Percentiles rank a stretch among this genome's conserved stretches.
Evolutionary conservation across 805 yeast species (phyloP).

Genomic region (Metschnikowia continentalis): DNA sequence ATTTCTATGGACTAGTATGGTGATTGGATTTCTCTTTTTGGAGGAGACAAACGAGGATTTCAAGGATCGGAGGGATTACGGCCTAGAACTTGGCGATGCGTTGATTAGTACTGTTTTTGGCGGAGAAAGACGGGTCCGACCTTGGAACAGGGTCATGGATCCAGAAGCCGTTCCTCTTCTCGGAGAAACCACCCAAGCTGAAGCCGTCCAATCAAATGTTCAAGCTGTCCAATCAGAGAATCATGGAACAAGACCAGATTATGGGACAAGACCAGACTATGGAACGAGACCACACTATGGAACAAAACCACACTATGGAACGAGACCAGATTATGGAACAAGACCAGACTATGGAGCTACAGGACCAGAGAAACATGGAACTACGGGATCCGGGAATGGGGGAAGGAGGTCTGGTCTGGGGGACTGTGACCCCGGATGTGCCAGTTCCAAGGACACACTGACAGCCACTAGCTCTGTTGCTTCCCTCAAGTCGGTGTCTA

Average conservation of each 20-base stretch:
- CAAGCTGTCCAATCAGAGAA: too few species aligned
- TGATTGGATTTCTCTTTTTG: conserved; percentile 42
- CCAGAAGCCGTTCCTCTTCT: neutral
- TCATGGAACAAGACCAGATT: too few species aligned
- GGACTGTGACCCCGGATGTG: neutral
- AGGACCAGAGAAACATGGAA: too few species aligned
- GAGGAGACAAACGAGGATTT: conserved; percentile 49
- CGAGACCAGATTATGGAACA: too few species aligned
- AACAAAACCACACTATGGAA: too few species aligned
- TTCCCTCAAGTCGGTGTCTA: neutral
- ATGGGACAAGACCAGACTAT: too few species aligned
- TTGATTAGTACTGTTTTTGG: conserved; percentile 18
- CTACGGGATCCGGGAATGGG: too few species aligned
- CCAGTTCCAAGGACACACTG: neutral
- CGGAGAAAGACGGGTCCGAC: conserved; percentile 16
- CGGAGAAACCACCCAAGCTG: neutral
- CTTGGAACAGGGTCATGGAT: conserved; percentile 17
- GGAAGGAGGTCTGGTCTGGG: neutral
- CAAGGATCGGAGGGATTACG: conserved; percentile 39
- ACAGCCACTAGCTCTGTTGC: neutral
- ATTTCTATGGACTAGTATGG: conserved; percentile 32
- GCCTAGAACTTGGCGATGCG: conserved; percentile 43
- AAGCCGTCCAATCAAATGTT: too few species aligned
- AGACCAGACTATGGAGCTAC: too few species aligned
- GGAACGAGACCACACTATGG: too few species aligned